Conservation (phyloP, 2,329 filamentous ascomycete genomes). For the Helotiales sp. region DNA sequence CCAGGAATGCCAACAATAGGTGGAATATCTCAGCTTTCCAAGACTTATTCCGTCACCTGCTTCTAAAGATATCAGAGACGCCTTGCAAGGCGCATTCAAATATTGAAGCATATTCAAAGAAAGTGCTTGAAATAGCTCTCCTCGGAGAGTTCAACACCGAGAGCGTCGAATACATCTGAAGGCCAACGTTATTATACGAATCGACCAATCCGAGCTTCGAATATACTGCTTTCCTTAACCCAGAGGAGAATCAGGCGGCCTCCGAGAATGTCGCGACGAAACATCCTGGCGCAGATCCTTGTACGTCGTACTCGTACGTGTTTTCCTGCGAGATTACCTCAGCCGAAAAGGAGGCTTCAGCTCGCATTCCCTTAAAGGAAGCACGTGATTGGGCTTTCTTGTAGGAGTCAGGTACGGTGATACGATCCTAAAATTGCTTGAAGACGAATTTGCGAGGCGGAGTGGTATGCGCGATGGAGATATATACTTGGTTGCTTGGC, state of each 20-base stretch:
- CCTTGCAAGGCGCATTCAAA: not conserved
- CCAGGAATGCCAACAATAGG: not conserved
- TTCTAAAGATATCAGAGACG: not conserved
- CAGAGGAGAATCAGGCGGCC: not conserved
- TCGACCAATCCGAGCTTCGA: not conserved
- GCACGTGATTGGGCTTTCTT: not conserved
- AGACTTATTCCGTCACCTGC: constrained; percentile 2
- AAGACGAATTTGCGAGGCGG: not conserved
- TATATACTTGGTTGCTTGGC: not conserved
- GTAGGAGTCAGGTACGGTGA: not conserved
- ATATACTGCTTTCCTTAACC: not conserved
- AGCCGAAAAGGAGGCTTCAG: not conserved
- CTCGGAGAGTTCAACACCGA: not conserved
- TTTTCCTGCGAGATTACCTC: not conserved
- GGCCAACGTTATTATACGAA: not conserved
- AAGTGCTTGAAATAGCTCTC: not conserved
- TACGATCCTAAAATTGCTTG: not conserved
- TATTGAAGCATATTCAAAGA: not conserved
- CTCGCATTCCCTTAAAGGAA: not conserved
- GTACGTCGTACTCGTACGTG: not conserved
- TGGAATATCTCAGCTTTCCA: constrained; percentile 3
- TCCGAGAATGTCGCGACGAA: not conserved
- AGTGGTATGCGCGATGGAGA: not conserved
- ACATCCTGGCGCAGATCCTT: not conserved
- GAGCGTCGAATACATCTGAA: not conserved